Conservation (phyloP, 163 green algal genomes). For the Scenedesmus sp. region DNA sequence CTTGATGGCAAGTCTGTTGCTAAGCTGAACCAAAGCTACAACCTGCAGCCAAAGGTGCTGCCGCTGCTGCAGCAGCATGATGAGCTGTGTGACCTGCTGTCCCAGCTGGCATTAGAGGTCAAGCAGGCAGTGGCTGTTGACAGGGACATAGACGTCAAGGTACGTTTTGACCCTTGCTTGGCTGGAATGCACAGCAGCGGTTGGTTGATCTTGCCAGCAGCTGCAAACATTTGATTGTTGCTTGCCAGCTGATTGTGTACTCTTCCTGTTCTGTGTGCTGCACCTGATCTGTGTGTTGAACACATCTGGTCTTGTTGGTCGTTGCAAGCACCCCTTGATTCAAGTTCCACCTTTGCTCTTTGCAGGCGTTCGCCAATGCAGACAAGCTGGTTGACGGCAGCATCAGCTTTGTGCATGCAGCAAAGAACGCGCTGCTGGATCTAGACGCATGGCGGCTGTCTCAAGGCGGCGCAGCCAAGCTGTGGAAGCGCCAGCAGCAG, state of each 20-base stretch:
- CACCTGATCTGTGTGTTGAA: background rate
- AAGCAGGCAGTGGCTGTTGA: constrained; percentile 48
- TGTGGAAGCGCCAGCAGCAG: constrained; percentile 8
- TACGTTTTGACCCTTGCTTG: background rate
- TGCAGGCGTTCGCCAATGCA: constrained; percentile 36
- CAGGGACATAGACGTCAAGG: constrained; percentile 26
- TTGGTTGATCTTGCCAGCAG: too few species aligned
- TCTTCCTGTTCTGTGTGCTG: background rate
- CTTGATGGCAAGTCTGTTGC: background rate
- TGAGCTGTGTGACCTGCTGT: constrained; percentile 52
- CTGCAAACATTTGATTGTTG: too few species aligned
- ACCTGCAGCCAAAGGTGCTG: constrained; percentile 20
- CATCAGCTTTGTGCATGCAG: constrained; percentile 31
- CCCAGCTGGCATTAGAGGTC: constrained; percentile 49
- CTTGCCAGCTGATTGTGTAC: background rate
- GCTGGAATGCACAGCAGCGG: too few species aligned
- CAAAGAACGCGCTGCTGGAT: constrained; percentile 19
- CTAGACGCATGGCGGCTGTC: constrained; percentile 46
- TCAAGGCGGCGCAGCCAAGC: background rate
- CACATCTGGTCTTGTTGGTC: too few species aligned
- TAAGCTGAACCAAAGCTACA: constrained; percentile 51
- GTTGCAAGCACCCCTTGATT: too few species aligned
- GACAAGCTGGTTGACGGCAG: constrained; percentile 41
- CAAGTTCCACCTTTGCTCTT: background rate
- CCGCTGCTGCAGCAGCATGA: constrained; percentile 50